Evolutionary conservation across 805 yeast genomes (phyloP).

Genomic region (Dipodascus albidus): DNA sequence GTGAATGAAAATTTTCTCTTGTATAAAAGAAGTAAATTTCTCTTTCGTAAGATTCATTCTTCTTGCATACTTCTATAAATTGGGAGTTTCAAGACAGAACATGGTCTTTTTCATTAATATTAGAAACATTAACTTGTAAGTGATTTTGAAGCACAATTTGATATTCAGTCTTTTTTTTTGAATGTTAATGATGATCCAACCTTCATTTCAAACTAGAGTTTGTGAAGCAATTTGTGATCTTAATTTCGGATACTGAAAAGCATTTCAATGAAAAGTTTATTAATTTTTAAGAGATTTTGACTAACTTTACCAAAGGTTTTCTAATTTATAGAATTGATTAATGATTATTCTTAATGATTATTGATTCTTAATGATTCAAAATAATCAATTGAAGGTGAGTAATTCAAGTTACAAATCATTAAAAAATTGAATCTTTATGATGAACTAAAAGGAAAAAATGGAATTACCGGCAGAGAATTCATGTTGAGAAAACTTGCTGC

Average conservation of each 20-base stretch:
- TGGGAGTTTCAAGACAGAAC: too few species aligned
- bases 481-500: slow-evolving; percentile 2
- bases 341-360: too few species aligned
- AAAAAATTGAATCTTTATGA: too few species aligned
- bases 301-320: too few species aligned
- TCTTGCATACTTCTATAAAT: too few species aligned
- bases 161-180: not conserved
- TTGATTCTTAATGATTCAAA: too few species aligned
- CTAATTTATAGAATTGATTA: too few species aligned
- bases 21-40: not conserved
- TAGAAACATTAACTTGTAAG: not conserved
- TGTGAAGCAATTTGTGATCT: slow-evolving; percentile 2
- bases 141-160: not conserved
- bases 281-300: too few species aligned
- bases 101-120: too few species aligned
- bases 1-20: not conserved
- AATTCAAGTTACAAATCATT: too few species aligned
- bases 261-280: not conserved
- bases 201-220: slow-evolving; percentile 1
- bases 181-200: not conserved
- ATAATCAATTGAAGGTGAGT: too few species aligned
- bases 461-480: slow-evolving; percentile 1
- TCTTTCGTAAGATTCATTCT: too few species aligned
- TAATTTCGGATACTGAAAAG: slow-evolving; percentile 1
- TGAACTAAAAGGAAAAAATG: slow-evolving; percentile 1